These are phyloP conservation scores for Neurospora sublineolata DNA, from an alignment of 495 filamentous ascomycete genomes.

Conservation along the genomic window DNA sequence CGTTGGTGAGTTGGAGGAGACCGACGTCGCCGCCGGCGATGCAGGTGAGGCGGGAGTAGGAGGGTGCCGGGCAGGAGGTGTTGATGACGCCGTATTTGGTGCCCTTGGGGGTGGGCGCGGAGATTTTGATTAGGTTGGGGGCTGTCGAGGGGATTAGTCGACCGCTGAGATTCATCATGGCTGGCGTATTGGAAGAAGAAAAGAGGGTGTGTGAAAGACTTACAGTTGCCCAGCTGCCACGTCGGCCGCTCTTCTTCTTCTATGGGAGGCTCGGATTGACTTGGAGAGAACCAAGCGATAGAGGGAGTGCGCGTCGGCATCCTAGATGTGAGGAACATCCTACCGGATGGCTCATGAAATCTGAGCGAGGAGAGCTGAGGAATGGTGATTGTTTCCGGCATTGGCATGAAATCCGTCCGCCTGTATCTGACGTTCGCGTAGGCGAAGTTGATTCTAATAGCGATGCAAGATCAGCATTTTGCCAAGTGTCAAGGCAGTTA, in stretches of 20 bases:
- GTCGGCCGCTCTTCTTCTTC: slow-evolving; percentile 3
- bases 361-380: slow-evolving; percentile 17
- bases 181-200: not conserved
- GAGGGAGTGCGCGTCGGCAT: not conserved
- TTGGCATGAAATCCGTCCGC: not conserved
- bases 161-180: not conserved
- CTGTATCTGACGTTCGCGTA: not conserved
- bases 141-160: not conserved
- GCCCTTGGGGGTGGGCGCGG: not conserved
- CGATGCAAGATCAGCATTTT: not conserved
- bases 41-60: slow-evolving; percentile 11
- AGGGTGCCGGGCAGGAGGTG: slow-evolving; percentile 11
- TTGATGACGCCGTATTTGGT: not conserved
- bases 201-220: not conserved
- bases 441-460: slow-evolving; percentile 9
- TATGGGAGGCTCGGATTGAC: not conserved
- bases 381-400: not conserved
- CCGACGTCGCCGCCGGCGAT: slow-evolving; percentile 24
- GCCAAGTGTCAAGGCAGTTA: not conserved
- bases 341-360: slow-evolving; percentile 17
- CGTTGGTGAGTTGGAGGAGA: slow-evolving; percentile 7
- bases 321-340: slow-evolving; percentile 18
- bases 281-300: slow-evolving; percentile 10
- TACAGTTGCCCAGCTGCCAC: slow-evolving; percentile 6
- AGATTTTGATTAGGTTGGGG: not conserved